A percentile compares a stretch with the other conserved stretches of the same genome.
phyloP scores from a whole-genome alignment of 352 stramenopile genomes.

The Phytophthora multivora region DNA sequence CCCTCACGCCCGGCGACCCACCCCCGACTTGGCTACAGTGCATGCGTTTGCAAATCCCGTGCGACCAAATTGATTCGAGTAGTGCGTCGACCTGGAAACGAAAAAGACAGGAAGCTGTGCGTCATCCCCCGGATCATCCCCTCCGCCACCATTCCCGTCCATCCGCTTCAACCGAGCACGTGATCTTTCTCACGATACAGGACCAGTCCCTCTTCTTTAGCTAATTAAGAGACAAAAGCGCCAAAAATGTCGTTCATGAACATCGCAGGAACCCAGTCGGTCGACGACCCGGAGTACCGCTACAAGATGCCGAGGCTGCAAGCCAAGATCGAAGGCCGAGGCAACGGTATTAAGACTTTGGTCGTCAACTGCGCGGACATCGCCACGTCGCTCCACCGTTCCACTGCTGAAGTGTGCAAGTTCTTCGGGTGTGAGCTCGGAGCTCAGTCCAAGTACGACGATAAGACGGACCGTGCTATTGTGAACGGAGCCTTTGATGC shows the following conservation, averaged over 20 bases:
- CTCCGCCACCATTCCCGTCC: constrained; percentile 40
- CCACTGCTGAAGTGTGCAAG: constrained; percentile 97
- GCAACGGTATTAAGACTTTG: constrained; percentile 99
- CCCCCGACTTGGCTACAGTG: constrained; percentile 59
- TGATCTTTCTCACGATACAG: constrained; percentile 47
- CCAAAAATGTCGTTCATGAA: constrained; percentile 87
- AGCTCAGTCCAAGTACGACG: constrained; percentile 97
- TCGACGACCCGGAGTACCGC: constrained; percentile 96
- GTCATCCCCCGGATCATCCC: constrained; percentile 45
- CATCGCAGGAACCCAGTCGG: constrained; percentile 87
- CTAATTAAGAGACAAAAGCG: constrained; percentile 24
- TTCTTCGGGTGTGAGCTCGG: constrained; percentile 99
- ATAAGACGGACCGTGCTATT: constrained; percentile 95
- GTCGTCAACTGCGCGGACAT: constrained; percentile 98
- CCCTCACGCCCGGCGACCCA: constrained; percentile 18
- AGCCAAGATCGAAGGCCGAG: constrained; percentile 98
- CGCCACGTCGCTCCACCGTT: constrained; percentile 92
- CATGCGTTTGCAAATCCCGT: constrained; percentile 89
- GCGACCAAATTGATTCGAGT: constrained; percentile 76
- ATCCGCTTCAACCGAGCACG: constrained; percentile 17
- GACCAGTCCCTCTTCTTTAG: constrained; percentile 41
- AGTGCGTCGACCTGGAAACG: constrained; percentile 75
- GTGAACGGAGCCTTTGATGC: constrained; percentile 97
- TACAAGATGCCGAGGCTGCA: constrained; percentile 99
- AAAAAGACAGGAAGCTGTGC: constrained; percentile 64